phyloP scores from a whole-genome alignment of 331 rosid species.

The Cydonia oblonga region DNA sequence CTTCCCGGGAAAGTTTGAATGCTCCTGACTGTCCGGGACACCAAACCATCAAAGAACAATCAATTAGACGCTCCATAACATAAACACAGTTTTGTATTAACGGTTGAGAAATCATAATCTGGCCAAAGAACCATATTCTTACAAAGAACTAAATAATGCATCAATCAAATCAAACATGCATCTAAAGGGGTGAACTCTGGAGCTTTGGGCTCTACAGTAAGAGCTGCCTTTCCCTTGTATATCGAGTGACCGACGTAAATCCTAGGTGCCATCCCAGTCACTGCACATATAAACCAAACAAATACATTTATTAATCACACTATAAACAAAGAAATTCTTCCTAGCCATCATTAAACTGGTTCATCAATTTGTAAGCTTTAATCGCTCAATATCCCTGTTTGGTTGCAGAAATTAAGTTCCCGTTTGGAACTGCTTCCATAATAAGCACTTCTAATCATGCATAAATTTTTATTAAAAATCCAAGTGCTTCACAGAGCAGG shows the following conservation, averaged over 20 bases:
- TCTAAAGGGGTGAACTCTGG: constrained; percentile 68
- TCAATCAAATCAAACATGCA: constrained; percentile 32
- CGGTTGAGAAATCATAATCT: neutral
- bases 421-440: neutral
- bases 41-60: constrained; percentile 11
- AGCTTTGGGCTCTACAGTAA: constrained; percentile 67
- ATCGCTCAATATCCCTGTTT: neutral
- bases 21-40: constrained; percentile 64
- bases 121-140: neutral
- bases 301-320: constrained; percentile 8
- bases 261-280: constrained; percentile 50
- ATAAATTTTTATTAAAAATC: no score
- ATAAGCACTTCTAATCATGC: neutral
- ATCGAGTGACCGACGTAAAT: constrained; percentile 58
- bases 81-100: neutral
- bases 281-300: constrained; percentile 24
- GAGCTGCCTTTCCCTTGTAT: constrained; percentile 43
- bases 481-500: neutral
- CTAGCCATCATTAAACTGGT: neutral
- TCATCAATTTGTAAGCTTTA: neutral
- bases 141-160: neutral
- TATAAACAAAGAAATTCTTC: neutral
- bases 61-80: neutral
- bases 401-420: neutral
- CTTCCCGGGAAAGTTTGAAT: constrained; percentile 69